Conservation (phyloP, 371 early-diverging fungal species). For the Batrachochytrium dendrobatidis region DNA sequence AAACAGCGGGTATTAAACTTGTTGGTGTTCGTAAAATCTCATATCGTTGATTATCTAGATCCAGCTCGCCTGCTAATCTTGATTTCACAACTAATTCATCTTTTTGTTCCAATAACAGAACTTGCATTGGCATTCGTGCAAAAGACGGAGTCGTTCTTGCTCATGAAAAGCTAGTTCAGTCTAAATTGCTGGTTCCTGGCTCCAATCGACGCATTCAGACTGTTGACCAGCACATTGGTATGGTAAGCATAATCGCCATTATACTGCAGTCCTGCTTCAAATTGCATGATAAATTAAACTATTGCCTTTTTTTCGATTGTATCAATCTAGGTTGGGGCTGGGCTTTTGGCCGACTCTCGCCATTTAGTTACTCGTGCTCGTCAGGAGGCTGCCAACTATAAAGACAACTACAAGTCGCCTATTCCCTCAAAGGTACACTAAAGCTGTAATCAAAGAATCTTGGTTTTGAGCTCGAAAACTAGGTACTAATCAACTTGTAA, state of each 20-base stretch:
- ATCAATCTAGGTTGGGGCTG: slow-evolving; percentile 70
- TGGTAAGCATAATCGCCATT: slow-evolving; percentile 52
- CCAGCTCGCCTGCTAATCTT: too few species aligned
- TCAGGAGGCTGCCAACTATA: slow-evolving; percentile 86
- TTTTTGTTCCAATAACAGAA: slow-evolving; percentile 43
- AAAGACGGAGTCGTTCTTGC: slow-evolving; percentile 95
- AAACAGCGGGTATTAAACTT: slow-evolving; percentile 77
- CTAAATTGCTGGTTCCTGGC: slow-evolving; percentile 86
- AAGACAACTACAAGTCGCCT: slow-evolving; percentile 74
- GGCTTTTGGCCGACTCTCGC: slow-evolving; percentile 91
- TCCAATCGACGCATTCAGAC: slow-evolving; percentile 89
- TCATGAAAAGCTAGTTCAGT: slow-evolving; percentile 90
- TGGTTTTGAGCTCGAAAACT: not conserved
- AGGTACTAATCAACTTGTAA: not conserved
- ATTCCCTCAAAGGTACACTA: slow-evolving; percentile 70
- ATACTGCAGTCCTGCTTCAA: too few species aligned
- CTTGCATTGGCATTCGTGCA: slow-evolving; percentile 87
- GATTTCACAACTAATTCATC: not conserved
- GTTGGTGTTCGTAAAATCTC: not conserved
- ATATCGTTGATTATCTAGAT: not conserved
- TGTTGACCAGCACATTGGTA: slow-evolving; percentile 87
- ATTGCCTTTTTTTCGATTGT: not conserved
- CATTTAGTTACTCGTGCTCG: slow-evolving; percentile 84
- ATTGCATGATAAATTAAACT: not conserved
- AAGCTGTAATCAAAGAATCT: not conserved